These are phyloP conservation scores for Trypanosoma lewisi DNA, from an alignment of 208 protist genomes.

Conservation along the genomic window DNA sequence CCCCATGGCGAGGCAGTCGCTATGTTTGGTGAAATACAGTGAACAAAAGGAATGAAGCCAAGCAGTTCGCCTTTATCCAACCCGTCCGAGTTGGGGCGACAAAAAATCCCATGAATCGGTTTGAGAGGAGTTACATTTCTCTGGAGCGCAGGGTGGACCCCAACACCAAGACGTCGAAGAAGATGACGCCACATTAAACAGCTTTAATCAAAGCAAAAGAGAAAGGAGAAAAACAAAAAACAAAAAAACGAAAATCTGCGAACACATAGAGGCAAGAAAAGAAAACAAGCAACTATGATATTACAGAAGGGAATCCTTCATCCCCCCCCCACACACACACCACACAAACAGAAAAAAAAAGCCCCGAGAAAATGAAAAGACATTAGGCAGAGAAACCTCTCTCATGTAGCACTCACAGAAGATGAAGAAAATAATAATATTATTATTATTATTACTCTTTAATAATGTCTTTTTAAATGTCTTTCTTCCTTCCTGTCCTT, in stretches of 20 bases:
- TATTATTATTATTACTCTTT: too few species aligned
- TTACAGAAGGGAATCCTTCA: too few species aligned
- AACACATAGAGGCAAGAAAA: background rate
- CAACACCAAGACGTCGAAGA: conserved; percentile 30
- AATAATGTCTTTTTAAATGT: too few species aligned
- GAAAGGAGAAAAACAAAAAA: background rate
- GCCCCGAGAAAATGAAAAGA: too few species aligned
- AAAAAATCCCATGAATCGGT: conserved; percentile 45
- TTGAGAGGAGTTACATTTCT: conserved; percentile 30
- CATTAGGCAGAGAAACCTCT: too few species aligned
- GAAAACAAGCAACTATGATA: too few species aligned
- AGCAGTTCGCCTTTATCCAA: conserved; percentile 42
- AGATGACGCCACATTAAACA: conserved; percentile 46
- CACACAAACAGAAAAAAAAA: too few species aligned
- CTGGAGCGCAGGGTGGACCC: conserved; percentile 35
- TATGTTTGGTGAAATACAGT: conserved; percentile 48
- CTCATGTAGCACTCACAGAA: too few species aligned
- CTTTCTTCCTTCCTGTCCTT: too few species aligned
- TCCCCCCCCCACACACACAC: too few species aligned
- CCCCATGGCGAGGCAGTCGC: conserved; percentile 61
- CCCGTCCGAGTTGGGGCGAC: conserved; percentile 21
- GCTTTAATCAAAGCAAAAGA: background rate
- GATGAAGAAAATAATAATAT: too few species aligned
- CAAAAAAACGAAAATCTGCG: background rate
- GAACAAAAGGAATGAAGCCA: conserved; percentile 46